phyloP scores from a whole-genome alignment of 148 eudicot species.

The Amaranthus cruentus region DNA sequence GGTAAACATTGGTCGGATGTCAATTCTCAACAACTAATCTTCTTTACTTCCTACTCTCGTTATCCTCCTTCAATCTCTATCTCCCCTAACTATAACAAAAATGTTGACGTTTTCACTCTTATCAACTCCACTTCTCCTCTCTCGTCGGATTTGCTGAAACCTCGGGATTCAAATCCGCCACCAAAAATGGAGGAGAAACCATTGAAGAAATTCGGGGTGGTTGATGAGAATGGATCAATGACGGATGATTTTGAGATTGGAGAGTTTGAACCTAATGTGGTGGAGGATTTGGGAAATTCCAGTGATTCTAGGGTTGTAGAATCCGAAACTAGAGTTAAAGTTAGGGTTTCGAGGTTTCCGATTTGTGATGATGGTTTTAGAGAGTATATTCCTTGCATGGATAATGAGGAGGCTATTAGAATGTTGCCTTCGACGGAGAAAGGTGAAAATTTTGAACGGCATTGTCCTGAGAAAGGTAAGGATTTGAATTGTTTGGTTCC shows the following conservation, averaged over 20 bases:
- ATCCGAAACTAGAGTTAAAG: conserved; percentile 25
- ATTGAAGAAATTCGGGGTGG: conserved; percentile 59
- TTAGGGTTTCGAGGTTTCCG: conserved; percentile 53
- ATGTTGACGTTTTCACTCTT: conserved; percentile 41
- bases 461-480: conserved; percentile 69
- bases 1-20: conserved; percentile 64
- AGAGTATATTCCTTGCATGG: conserved; percentile 92
- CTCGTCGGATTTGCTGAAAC: conserved; percentile 20
- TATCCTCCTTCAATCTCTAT: conserved; percentile 38
- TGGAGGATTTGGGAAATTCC: conserved; percentile 47
- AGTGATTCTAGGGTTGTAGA: conserved; percentile 30
- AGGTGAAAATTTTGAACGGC: conserved; percentile 92
- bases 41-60: conserved; percentile 33
- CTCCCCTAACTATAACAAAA: conserved; percentile 56
- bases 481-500: conserved; percentile 75
- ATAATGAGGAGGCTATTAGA: conserved; percentile 66
- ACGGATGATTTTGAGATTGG: conserved; percentile 76
- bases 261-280: conserved; percentile 53
- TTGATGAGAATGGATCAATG: conserved; percentile 85
- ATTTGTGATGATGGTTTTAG: conserved; percentile 53
- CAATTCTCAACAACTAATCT: conserved; percentile 32
- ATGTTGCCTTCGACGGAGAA: conserved; percentile 55
- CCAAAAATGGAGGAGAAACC: conserved; percentile 27
- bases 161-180: conserved; percentile 11
- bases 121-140: conserved; percentile 31